Base-by-base conservation (phyloP, 1,139 yeast species). In the Suhomyces maxii region DNA sequence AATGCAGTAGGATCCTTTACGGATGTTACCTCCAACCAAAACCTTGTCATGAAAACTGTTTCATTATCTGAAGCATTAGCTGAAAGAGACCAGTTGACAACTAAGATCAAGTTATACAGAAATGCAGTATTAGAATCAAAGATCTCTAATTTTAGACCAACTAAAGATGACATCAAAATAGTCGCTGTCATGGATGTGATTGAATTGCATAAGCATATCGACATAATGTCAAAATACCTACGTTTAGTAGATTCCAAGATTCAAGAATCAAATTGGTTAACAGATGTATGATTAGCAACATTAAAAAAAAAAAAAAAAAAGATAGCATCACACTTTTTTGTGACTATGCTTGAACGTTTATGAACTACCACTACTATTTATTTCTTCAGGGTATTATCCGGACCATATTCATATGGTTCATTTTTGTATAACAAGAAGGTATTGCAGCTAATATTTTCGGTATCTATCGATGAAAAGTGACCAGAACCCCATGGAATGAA, bases 181-280 rank as follows among this genome's bases (percentile, higher is more conserved):
- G 13, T 25, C n/a, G 12, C 37, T 3, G 34, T 37, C 5, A n/a
- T 39, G 36, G 28, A 39, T 33, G 33, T 34, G 9, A 39, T 33
- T 7, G 36, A 25, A n/a, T 26, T 39, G 23, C 23, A 39, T 26
- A 23, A 33, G 9, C 36, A 39, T 6, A 26, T 39, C 11, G 37
- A 39, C 12, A n/a, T 33, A 3, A 26, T 39, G 11, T 4, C 32
- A 5, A 39, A 25, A 12, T 33, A 28, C 18, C 30, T 34, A 1
- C 26, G 37, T 10, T 25, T 39, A n/a, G n/a, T 39, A 3, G 41
- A 39, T 26, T 31, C 25, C n/a, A 25, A 12, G 26, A 39, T 39
- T 13, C 41, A 33, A 14, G 41, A 39, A 13, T n/a, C 7, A 5
- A 38, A 38, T 33, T 38, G 41, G 41, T 13, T 28, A 4, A 33